Conservation (phyloP, 768 basidiomycete species). For the Naganishia onofrii region DNA sequence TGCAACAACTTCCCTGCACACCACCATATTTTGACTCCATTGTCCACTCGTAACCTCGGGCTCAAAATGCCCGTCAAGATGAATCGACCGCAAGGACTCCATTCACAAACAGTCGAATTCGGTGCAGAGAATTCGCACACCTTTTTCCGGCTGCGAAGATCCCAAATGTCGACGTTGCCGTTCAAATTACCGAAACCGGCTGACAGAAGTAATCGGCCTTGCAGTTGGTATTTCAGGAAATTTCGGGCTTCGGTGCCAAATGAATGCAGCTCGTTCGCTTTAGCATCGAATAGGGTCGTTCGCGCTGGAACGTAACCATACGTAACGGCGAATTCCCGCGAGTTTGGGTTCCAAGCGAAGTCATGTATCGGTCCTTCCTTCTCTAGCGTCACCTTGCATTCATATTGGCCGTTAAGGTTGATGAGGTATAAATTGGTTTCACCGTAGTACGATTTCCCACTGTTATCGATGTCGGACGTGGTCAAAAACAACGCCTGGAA, state of each 20-base stretch:
- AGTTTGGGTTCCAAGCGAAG: constrained; percentile 91
- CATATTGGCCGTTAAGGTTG: constrained; percentile 87
- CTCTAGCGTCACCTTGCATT: constrained; percentile 73
- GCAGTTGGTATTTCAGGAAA: constrained; percentile 90
- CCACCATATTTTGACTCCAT: constrained; percentile 95
- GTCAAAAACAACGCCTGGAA: constrained; percentile 67
- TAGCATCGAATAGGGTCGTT: constrained; percentile 83
- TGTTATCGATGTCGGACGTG: constrained; percentile 93
- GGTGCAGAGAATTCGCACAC: constrained; percentile 75
- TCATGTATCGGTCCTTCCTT: constrained; percentile 98
- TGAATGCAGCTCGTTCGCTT: constrained; percentile 80
- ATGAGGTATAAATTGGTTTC: constrained; percentile 93
- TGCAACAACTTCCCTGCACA: constrained; percentile 84
- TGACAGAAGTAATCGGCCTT: constrained; percentile 77
- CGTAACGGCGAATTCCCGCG: constrained; percentile 92
- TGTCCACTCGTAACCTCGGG: constrained; percentile 91
- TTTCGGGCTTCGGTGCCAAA: constrained; percentile 88
- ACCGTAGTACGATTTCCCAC: constrained; percentile 96
- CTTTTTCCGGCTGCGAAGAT: constrained; percentile 79
- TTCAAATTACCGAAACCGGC: constrained; percentile 97
- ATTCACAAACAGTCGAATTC: constrained; percentile 90
- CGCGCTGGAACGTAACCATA: constrained; percentile 99
- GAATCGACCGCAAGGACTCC: constrained; percentile 90
- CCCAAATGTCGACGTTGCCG: constrained; percentile 87
- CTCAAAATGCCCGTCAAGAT: constrained; percentile 93